Evolutionary conservation across 2,329 filamentous ascomycete genomes (phyloP).

Genomic region (Monilinia laxa): DNA sequence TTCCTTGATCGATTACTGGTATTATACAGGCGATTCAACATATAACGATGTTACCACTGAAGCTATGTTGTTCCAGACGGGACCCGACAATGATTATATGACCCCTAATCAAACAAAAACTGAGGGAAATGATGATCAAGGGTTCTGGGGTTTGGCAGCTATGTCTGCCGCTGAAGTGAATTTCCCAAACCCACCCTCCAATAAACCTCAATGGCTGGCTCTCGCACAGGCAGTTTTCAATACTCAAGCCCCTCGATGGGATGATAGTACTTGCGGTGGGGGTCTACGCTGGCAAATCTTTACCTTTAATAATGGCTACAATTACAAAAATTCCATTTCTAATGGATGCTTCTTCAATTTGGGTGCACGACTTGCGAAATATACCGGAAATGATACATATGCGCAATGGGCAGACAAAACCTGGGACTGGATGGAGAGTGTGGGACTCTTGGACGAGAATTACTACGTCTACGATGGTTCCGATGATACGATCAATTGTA

Average conservation of each 20-base stretch:
- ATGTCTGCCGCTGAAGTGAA: conserved; percentile 70
- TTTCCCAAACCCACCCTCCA: conserved; percentile 55
- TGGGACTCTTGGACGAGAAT: conserved; percentile 58
- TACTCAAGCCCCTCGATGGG: conserved; percentile 73
- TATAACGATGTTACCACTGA: conserved; percentile 69
- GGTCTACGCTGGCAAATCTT: conserved; percentile 86
- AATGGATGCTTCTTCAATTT: conserved; percentile 63
- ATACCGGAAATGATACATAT: conserved; percentile 76
- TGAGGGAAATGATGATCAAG: conserved; percentile 73
- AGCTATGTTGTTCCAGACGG: conserved; percentile 73
- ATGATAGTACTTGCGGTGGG: conserved; percentile 65
- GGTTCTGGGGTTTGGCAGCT: conserved; percentile 70
- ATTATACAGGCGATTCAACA: conserved; percentile 69
- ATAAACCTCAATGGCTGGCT: conserved; percentile 65
- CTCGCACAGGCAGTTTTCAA: conserved; percentile 81
- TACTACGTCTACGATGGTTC: conserved; percentile 65
- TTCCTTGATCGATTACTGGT: conserved; percentile 79
- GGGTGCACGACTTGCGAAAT: conserved; percentile 67
- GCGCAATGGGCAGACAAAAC: conserved; percentile 71
- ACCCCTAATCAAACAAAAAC: conserved; percentile 68
- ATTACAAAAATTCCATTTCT: conserved; percentile 70
- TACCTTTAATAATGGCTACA: conserved; percentile 75
- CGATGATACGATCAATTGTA: conserved; percentile 57
- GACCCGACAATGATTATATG: conserved; percentile 73
- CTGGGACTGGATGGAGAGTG: conserved; percentile 65